Conservation (phyloP, 116 monocot genomes). For the Papilionanthe hybrid region DNA sequence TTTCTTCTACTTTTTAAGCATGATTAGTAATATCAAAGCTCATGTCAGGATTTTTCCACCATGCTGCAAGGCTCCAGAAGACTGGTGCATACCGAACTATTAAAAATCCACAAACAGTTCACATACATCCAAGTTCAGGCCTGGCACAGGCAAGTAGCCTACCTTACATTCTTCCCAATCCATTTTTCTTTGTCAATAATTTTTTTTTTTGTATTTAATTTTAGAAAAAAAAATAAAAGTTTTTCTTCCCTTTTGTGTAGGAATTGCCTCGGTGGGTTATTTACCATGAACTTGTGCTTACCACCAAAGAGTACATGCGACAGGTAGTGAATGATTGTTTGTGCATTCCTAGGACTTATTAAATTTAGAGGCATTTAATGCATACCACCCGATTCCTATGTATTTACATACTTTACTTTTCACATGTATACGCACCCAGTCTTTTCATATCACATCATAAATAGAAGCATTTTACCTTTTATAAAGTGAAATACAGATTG, state of each 20-base stretch:
- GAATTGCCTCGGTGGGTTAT: conserved; percentile 81
- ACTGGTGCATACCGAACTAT: conserved; percentile 76
- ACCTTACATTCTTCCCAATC: not conserved
- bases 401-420: too few species aligned
- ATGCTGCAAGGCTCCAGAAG: conserved; percentile 82
- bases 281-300: conserved; percentile 93
- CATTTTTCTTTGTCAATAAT: not conserved
- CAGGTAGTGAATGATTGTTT: conserved; percentile 46
- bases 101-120: conserved; percentile 85
- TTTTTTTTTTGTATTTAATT: not conserved
- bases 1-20: not conserved
- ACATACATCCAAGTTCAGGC: conserved; percentile 94
- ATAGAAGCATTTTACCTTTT: too few species aligned
- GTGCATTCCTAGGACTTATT: not conserved
- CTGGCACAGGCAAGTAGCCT: conserved; percentile 59
- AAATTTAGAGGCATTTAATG: too few species aligned
- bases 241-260: conserved; percentile 21
- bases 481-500: too few species aligned
- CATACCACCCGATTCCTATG: too few species aligned
- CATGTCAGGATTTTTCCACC: conserved; percentile 77
- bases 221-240: too few species aligned
- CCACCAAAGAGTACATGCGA: conserved; percentile 94
- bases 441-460: too few species aligned
- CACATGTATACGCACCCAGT: too few species aligned
- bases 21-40: not conserved